phyloP scores from a whole-genome alignment of 163 green algal genomes.

The Scenedesmus sp. region DNA sequence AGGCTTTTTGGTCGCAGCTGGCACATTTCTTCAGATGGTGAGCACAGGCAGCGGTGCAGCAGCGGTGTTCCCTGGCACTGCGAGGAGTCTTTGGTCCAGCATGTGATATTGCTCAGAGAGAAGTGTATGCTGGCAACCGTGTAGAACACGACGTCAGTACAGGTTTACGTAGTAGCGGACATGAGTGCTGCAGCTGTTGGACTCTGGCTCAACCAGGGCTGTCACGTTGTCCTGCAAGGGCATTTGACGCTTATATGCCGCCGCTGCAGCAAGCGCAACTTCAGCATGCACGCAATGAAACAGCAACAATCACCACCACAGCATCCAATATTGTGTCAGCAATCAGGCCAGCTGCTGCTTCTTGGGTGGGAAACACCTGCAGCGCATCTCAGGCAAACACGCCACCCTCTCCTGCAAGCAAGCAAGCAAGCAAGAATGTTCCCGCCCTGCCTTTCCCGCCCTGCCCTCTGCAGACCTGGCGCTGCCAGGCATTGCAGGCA shows the following conservation, averaged over 20 bases:
- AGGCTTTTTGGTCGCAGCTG: conserved; percentile 31
- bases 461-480: conserved; percentile 32
- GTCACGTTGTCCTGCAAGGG: too few species aligned
- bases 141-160: too few species aligned
- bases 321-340: too few species aligned
- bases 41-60: background rate
- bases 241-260: too few species aligned
- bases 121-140: background rate
- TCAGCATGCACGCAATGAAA: too few species aligned
- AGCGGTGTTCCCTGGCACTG: background rate
- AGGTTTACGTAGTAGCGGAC: too few species aligned
- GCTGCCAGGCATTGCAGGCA: conserved; percentile 20
- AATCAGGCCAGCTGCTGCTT: background rate
- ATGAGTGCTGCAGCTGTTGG: too few species aligned
- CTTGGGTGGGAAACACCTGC: background rate
- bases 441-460: background rate
- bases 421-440: background rate
- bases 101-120: background rate
- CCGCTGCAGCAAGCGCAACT: too few species aligned
- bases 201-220: too few species aligned
- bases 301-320: too few species aligned
- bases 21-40: conserved; percentile 36
- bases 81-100: background rate
- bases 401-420: background rate
- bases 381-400: background rate